Evolutionary conservation across 352 stramenopile species (phyloP).

Genomic region (Pythium insidiosum): DNA sequence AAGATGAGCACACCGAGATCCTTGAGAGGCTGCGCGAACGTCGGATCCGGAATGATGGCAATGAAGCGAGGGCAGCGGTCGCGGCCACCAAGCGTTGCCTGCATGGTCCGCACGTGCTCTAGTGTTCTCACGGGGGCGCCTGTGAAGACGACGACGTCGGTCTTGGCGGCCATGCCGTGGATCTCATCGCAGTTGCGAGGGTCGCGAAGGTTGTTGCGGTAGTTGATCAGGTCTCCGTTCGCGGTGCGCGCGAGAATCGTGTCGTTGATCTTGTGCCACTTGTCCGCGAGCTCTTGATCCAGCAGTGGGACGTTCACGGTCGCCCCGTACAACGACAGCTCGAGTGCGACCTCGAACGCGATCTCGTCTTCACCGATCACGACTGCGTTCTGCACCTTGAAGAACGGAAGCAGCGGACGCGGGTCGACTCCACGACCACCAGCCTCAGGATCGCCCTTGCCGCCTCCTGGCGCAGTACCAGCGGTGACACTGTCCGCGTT

Average conservation of each 20-base stretch:
- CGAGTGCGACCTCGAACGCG: constrained; percentile 52
- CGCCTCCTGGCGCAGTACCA: constrained; percentile 4
- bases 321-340: constrained; percentile 56
- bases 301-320: constrained; percentile 52
- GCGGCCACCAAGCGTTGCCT: constrained; percentile 19
- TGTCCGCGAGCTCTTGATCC: constrained; percentile 41
- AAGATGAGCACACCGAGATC: constrained; percentile 47
- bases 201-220: constrained; percentile 53
- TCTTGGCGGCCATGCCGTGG: constrained; percentile 25
- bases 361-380: constrained; percentile 57
- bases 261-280: constrained; percentile 54
- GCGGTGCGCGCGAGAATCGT: constrained; percentile 35
- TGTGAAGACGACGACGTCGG: constrained; percentile 58
- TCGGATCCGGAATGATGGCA: constrained; percentile 34
- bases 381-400: constrained; percentile 31
- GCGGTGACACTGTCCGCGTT: too few relatives aligned
- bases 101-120: constrained; percentile 42
- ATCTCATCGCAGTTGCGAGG: constrained; percentile 13
- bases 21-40: constrained; percentile 26
- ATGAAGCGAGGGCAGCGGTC: constrained; percentile 44
- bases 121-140: constrained; percentile 31
- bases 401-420: constrained; percentile 28
- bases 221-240: constrained; percentile 57
- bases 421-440: constrained; percentile 12
- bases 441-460: neutral